Evolutionary conservation across 192 early-diverging fungal genomes (phyloP), one percentile per base, ranked within the genome.

Genomic region (Linderina pennispora): DNA sequence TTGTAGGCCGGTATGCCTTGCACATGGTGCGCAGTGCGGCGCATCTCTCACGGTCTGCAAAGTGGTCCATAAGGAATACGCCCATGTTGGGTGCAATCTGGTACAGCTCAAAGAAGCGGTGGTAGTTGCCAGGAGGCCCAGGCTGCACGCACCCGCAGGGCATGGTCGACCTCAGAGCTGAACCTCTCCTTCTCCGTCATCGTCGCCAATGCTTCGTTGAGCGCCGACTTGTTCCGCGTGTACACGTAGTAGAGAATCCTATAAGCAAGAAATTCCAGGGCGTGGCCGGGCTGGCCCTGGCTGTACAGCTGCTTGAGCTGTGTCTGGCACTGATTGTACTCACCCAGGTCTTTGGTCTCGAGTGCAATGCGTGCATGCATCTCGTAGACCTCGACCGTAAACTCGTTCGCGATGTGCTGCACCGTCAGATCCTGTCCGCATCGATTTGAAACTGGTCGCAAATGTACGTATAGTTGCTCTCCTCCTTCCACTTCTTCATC

Each of bases 251-350:
- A 99, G 17, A 99, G 62, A 14, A 99, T 85, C 17, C 91, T 77
- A 70, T 99, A 99, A 8, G 90, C 91, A 43, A 82, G 79, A 71
- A 97, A 98, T 63, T 98, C 96, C 71, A 86, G 85, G 7, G 78
- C 75, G 46, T 83, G 71, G 31, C 92, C 94, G 17, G 74, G 56
- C 17, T 90, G 60, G 23, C 81, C 77, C 37, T 79, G 62, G 36
- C 73, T 58, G 58, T 97, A 97, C 18, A 99, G 72, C 32, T 88
- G 79, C 56, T 89, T 91, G 28, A 99, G 69, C 61, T 97, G 92
- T 4, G 89, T 91, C 64, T 94, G 91, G 60, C 94, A 97, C 55
- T 96, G 94, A 51, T 99, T 99, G 71, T 85, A 99, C 76, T 99
- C 96, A 54, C 94, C 94, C 18, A 99, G 74, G 55, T 99, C 96